Conservation (phyloP, 768 basidiomycete genomes). For the Boletales sp. region DNA sequence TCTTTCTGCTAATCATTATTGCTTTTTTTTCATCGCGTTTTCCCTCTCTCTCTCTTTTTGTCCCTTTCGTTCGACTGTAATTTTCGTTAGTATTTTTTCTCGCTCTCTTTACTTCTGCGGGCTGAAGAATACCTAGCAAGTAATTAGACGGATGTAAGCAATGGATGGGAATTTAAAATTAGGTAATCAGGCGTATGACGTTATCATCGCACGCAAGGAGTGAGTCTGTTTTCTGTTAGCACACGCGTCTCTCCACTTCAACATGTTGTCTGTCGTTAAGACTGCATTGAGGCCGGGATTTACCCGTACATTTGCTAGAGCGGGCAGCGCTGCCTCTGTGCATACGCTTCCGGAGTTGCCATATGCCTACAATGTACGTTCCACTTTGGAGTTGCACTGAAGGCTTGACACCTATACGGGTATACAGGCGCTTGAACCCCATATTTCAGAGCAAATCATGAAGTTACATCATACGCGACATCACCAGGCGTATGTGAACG, state of each 20-base stretch:
- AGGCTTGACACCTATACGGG: no score
- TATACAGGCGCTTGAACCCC: slow-evolving; percentile 80
- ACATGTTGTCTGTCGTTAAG: slow-evolving; percentile 51
- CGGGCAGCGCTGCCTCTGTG: slow-evolving; percentile 40
- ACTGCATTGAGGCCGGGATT: slow-evolving; percentile 41
- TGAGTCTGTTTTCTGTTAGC: no score
- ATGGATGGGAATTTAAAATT: no score
- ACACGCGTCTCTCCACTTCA: no score
- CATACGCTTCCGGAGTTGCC: slow-evolving; percentile 81
- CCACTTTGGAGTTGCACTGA: background rate
- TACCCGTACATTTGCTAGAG: slow-evolving; percentile 43
- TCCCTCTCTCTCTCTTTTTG: background rate
- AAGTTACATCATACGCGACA: slow-evolving; percentile 89
- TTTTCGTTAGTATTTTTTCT: no score
- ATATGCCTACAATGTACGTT: slow-evolving; percentile 71
- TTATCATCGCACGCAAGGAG: background rate
- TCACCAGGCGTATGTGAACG: slow-evolving; percentile 91
- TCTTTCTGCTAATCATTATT: background rate
- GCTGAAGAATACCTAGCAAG: background rate
- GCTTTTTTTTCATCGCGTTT: background rate
- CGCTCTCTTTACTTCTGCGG: no score
- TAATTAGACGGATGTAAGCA: slow-evolving; percentile 11
- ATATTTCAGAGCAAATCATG: slow-evolving; percentile 93
- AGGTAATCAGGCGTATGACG: slow-evolving; percentile 7
- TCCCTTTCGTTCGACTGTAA: slow-evolving; percentile 29